Percentiles rank a stretch among this genome's conserved stretches.
Evolutionary conservation across 768 basidiomycete genomes (phyloP).

Genomic region (Lentinula detonsa): DNA sequence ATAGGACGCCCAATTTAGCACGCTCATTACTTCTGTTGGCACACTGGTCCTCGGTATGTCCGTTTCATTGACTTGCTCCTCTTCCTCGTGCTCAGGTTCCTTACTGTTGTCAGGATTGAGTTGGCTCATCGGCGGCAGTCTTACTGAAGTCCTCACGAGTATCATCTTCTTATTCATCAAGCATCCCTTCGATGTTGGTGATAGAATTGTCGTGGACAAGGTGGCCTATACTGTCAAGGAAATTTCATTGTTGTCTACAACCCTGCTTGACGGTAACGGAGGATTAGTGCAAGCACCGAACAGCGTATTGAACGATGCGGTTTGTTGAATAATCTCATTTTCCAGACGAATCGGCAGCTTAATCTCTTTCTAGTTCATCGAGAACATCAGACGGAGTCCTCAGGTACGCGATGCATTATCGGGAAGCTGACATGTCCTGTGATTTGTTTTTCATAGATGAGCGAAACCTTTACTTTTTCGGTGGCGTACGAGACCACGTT

Average conservation of each 20-base stretch:
- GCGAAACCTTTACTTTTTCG: slow-evolving; percentile 77
- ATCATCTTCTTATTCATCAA: slow-evolving; percentile 93
- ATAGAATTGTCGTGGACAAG: slow-evolving; percentile 52
- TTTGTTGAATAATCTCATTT: slow-evolving; percentile 19
- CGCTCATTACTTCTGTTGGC: slow-evolving; percentile 74
- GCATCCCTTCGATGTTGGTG: slow-evolving; percentile 80
- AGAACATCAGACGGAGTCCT: slow-evolving; percentile 67
- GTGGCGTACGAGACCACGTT: slow-evolving; percentile 75
- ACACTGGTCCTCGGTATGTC: slow-evolving; percentile 42
- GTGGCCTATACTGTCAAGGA: slow-evolving; percentile 77
- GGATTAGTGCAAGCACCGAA: slow-evolving; percentile 71
- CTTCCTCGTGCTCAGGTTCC: slow-evolving; percentile 5
- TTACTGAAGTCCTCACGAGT: slow-evolving; percentile 75
- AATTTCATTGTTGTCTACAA: slow-evolving; percentile 76
- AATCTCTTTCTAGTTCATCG: slow-evolving; percentile 44
- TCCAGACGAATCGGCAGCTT: not conserved
- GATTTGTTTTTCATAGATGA: slow-evolving; percentile 42
- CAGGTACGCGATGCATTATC: slow-evolving; percentile 32
- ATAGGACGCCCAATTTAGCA: slow-evolving; percentile 67
- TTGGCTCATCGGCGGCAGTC: slow-evolving; percentile 80
- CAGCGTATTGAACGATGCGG: slow-evolving; percentile 48
- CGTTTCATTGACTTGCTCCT: slow-evolving; percentile 3
- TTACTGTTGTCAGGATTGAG: slow-evolving; percentile 48
- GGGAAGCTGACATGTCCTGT: not conserved
- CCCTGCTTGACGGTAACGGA: slow-evolving; percentile 58